These are phyloP conservation scores for Penicillium sp. DNA, from an alignment of 2,329 filamentous ascomycete species.

Conservation along the genomic window DNA sequence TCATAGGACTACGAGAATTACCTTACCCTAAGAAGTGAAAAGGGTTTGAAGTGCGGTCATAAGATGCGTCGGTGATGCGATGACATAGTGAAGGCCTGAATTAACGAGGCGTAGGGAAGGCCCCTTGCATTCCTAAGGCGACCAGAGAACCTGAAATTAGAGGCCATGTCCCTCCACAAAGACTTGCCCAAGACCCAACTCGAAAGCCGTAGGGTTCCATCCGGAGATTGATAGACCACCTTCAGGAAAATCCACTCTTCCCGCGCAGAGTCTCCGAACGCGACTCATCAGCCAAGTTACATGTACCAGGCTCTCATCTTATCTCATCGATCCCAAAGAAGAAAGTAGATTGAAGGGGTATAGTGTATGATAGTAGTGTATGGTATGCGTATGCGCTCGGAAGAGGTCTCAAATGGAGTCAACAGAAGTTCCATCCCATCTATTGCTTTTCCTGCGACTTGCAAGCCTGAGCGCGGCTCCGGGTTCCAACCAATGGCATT, in stretches of 20 bases:
- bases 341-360: slow-evolving; percentile 1
- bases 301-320: not conserved
- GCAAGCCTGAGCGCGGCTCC: not conserved
- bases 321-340: not conserved
- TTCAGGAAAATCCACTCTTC: not conserved
- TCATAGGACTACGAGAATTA: not conserved
- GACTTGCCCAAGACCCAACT: not conserved
- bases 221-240: not conserved
- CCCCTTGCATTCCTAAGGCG: not conserved
- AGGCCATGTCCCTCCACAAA: not conserved
- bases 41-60: not conserved
- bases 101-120: not conserved
- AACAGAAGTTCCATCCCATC: not conserved
- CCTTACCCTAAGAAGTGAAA: not conserved
- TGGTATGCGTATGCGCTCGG: not conserved
- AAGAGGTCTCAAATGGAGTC: not conserved
- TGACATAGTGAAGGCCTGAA: not conserved
- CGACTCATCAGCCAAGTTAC: not conserved
- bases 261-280: not conserved
- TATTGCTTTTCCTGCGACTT: not conserved
- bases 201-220: not conserved
- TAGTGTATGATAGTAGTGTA: not conserved
- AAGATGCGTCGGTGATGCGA: not conserved
- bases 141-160: not conserved
- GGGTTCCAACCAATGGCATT: not conserved